These are phyloP conservation scores for Vanrija humicola DNA, from an alignment of 1,284 basidiomycete species.

Conservation along the genomic window DNA sequence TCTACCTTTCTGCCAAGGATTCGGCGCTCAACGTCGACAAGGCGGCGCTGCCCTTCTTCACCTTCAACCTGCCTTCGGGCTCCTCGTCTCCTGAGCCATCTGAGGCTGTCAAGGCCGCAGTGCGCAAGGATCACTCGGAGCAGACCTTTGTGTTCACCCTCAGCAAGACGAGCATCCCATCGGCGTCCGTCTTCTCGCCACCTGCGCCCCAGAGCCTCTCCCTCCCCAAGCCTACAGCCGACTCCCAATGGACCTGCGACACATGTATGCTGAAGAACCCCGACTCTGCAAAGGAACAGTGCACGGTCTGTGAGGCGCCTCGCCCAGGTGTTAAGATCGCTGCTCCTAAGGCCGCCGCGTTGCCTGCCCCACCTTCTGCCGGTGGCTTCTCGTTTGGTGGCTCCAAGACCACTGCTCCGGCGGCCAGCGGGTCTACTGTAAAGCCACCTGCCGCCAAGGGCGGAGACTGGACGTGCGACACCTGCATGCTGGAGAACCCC, in stretches of 20 bases:
- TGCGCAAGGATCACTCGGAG: not conserved
- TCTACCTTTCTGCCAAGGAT: slow-evolving; percentile 39
- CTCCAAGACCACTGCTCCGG: not conserved
- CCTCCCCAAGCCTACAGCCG: not conserved
- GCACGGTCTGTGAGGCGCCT: slow-evolving; percentile 54
- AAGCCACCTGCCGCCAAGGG: too few species aligned
- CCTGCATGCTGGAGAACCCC: slow-evolving; percentile 54
- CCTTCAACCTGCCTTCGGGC: slow-evolving; percentile 18
- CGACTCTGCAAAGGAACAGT: slow-evolving; percentile 50
- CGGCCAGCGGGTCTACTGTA: too few species aligned
- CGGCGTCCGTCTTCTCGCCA: not conserved
- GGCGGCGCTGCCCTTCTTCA: slow-evolving; percentile 33
- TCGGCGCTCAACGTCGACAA: slow-evolving; percentile 32
- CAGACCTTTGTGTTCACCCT: slow-evolving; percentile 17
- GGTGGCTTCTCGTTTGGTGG: slow-evolving; percentile 2
- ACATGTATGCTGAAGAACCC: slow-evolving; percentile 53
- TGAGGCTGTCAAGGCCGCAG: slow-evolving; percentile 14
- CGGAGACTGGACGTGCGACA: slow-evolving; percentile 53
- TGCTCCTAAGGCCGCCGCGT: not conserved
- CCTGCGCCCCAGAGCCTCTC: not conserved
- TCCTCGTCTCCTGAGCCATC: slow-evolving; percentile 8
- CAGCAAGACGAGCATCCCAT: not conserved
- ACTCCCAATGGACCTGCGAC: slow-evolving; percentile 50
- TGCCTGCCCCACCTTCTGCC: not conserved
- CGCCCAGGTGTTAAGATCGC: slow-evolving; percentile 23